Percentiles rank a stretch among this genome's conserved stretches.
Evolutionary conservation across 2,329 filamentous ascomycete species (phyloP).

Genomic region (Pseudogymnoascus sp.): DNA sequence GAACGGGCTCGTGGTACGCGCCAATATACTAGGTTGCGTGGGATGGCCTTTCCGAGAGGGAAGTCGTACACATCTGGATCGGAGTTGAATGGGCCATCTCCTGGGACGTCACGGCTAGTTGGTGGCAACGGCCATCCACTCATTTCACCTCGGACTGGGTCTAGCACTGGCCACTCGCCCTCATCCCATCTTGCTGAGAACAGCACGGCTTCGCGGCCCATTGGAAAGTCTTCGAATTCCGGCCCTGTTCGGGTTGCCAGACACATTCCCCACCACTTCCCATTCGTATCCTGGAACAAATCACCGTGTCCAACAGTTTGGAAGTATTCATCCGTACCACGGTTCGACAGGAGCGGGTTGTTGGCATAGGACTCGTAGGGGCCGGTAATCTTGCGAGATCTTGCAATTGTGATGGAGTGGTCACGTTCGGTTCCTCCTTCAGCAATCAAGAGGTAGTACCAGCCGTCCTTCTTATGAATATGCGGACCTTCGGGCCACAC

Average conservation of each 20-base stretch:
- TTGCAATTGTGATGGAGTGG: conserved; percentile 52
- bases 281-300: conserved; percentile 32
- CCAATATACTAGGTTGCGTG: conserved; percentile 49
- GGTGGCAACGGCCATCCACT: conserved; percentile 33
- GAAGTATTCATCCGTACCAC: conserved; percentile 40
- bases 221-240: conserved; percentile 34
- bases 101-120: conserved; percentile 28
- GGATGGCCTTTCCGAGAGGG: conserved; percentile 34
- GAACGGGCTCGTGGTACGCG: conserved; percentile 39
- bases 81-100: conserved; percentile 35
- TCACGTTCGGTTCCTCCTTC: conserved; percentile 53
- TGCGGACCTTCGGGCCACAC: conserved; percentile 52
- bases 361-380: conserved; percentile 54
- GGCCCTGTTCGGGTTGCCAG: conserved; percentile 26
- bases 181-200: conserved; percentile 17
- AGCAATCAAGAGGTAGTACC: conserved; percentile 52
- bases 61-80: conserved; percentile 39
- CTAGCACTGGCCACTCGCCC: conserved; percentile 38
- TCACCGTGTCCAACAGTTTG: conserved; percentile 38
- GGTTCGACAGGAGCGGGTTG: conserved; percentile 46
- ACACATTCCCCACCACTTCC: conserved; percentile 37
- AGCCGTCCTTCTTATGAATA: conserved; percentile 48
- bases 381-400: conserved; percentile 45
- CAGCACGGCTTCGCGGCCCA: conserved; percentile 18
- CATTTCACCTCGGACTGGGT: conserved; percentile 38